A percentile compares a stretch with the other conserved stretches of the same genome.
These are phyloP conservation scores for Camillea tinctor DNA, from an alignment of 2,329 filamentous ascomycete genomes.

Conservation along the genomic window DNA sequence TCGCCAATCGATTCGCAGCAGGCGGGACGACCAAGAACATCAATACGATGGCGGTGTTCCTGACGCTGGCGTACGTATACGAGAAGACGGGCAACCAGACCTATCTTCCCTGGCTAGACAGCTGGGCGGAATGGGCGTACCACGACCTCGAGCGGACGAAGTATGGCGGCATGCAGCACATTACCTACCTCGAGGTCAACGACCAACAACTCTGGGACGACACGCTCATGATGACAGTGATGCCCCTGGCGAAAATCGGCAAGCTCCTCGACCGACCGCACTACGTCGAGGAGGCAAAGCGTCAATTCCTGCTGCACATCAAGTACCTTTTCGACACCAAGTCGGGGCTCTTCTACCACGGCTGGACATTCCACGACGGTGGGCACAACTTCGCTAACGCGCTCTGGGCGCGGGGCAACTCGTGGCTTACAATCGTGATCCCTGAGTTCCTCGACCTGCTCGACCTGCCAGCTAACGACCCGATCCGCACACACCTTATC, in stretches of 20 bases:
- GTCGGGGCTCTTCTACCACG: conserved; percentile 76
- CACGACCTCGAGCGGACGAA: conserved; percentile 70
- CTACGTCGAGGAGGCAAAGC: conserved; percentile 75
- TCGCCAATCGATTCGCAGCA: conserved; percentile 63
- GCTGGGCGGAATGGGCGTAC: conserved; percentile 82
- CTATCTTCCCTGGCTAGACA: conserved; percentile 75
- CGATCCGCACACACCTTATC: conserved; percentile 58
- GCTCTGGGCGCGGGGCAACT: conserved; percentile 61
- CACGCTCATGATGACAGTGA: conserved; percentile 84
- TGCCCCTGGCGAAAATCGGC: conserved; percentile 79
- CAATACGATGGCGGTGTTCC: conserved; percentile 79
- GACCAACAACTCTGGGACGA: conserved; percentile 80
- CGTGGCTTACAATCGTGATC: conserved; percentile 80
- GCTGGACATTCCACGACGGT: conserved; percentile 72
- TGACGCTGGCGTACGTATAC: conserved; percentile 76
- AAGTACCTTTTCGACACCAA: conserved; percentile 74
- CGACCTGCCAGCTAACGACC: conserved; percentile 60
- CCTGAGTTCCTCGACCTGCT: conserved; percentile 77
- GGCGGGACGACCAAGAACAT: conserved; percentile 81
- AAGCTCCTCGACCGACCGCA: conserved; percentile 66
- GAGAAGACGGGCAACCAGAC: conserved; percentile 67
- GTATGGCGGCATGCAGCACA: conserved; percentile 72
- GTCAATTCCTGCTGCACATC: conserved; percentile 74
- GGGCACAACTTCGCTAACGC: conserved; percentile 62
- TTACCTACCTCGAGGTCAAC: conserved; percentile 70